Evolutionary conservation across 73 alveolate genomes (phyloP).

Genomic region (Halteria grandinella): DNA sequence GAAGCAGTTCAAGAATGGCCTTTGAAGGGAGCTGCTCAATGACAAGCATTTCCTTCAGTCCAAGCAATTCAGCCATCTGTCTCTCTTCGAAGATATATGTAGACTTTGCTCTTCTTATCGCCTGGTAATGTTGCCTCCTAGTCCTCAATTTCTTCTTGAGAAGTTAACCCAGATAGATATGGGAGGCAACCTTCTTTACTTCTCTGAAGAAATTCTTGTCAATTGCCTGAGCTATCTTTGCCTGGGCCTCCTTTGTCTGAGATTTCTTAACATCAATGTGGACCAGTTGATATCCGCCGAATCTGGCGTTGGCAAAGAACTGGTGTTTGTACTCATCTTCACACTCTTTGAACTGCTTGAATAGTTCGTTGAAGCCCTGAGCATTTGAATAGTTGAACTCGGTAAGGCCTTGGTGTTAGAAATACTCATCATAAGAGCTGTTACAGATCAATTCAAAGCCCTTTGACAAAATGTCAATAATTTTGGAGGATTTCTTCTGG

Average conservation of each 20-base stretch:
- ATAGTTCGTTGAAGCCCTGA: conserved; percentile 21
- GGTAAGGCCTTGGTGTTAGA: conserved; percentile 5
- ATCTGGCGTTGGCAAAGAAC: conserved; percentile 5
- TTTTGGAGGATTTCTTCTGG: conserved; percentile 16
- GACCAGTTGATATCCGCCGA: neutral
- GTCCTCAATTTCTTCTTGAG: conserved; percentile 1
- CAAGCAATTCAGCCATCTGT: conserved; percentile 5
- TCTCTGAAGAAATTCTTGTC: conserved; percentile 1
- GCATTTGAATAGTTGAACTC: conserved; percentile 16
- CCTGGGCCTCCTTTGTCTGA: neutral
- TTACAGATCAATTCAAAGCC: conserved; percentile 23
- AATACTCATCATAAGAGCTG: conserved; percentile 47
- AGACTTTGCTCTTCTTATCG: neutral
- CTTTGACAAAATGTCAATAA: neutral
- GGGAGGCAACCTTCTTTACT: conserved; percentile 3
- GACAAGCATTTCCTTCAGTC: neutral
- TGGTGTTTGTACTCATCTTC: conserved; percentile 42
- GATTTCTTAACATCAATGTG: conserved; percentile 3
- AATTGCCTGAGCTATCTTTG: neutral
- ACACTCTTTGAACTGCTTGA: conserved; percentile 19
- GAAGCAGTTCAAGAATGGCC: neutral
- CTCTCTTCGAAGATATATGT: conserved; percentile 26
- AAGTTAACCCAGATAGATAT: neutral
- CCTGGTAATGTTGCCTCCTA: neutral
- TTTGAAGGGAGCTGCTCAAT: neutral